Conservation (phyloP, 345 rosid genomes). For the Kernera saxatilis region DNA sequence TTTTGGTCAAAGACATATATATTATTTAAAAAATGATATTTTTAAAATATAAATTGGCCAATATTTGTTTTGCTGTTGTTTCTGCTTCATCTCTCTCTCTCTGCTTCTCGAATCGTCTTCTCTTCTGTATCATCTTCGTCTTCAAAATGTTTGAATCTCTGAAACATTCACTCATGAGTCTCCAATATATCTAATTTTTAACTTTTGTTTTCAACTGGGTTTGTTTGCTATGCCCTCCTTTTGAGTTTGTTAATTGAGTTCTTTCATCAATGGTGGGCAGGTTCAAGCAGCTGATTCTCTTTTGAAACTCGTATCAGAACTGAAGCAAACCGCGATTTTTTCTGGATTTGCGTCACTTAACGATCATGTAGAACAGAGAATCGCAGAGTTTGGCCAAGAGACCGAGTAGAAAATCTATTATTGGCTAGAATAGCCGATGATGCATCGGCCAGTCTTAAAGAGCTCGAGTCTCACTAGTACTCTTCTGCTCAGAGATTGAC, state of each 20-base stretch:
- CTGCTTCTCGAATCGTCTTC: no score
- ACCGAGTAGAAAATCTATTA: constrained; percentile 53
- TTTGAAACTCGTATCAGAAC: constrained; percentile 75
- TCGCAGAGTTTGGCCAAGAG: constrained; percentile 50
- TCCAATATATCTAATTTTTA: background rate
- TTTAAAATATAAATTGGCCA: no score
- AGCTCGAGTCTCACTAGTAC: constrained; percentile 74
- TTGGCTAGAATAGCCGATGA: constrained; percentile 72
- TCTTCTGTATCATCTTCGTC: no score
- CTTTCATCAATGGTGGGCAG: constrained; percentile 32
- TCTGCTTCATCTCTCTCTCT: no score
- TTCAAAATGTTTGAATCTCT: background rate
- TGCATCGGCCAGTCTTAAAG: constrained; percentile 87
- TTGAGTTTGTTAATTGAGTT: background rate
- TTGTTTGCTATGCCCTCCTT: background rate
- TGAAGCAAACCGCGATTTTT: constrained; percentile 85
- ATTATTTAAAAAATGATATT: no score
- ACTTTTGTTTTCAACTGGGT: background rate
- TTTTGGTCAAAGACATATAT: no score
- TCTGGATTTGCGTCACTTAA: constrained; percentile 90
- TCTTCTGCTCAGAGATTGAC: constrained; percentile 54
- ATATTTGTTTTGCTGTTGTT: no score
- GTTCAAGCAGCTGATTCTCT: constrained; percentile 90
- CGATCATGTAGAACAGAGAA: constrained; percentile 80
- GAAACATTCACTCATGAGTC: background rate